Evolutionary conservation across 331 rosid species (phyloP).

Genomic region (Telfairia occidentalis): DNA sequence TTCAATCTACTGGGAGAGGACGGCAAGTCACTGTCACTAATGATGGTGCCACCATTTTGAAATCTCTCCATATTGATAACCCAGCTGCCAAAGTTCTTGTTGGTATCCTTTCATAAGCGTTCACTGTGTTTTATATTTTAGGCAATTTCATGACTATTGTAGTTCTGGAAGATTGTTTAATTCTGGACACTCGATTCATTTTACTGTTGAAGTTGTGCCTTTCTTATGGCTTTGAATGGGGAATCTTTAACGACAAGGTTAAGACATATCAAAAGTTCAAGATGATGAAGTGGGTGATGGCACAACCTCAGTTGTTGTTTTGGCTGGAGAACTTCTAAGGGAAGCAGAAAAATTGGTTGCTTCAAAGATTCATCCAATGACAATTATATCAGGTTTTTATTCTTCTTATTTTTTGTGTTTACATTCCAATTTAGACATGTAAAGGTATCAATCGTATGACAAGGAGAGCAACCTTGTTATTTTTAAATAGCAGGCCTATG

Average conservation of each 20-base stretch:
- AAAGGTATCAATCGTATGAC: not conserved
- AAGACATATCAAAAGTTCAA: constrained; percentile 96
- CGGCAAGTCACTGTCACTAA: constrained; percentile 77
- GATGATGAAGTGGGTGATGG: constrained; percentile 99
- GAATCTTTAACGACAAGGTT: constrained; percentile 37
- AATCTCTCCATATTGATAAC: constrained; percentile 90
- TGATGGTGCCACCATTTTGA: constrained; percentile 96
- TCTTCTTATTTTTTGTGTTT: not conserved
- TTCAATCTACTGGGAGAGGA: constrained; percentile 95
- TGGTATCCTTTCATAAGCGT: constrained; percentile 55
- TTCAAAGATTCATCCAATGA: constrained; percentile 90
- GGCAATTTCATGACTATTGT: not conserved
- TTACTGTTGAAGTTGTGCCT: not conserved
- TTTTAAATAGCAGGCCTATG: not conserved
- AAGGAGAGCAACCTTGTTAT: not conserved
- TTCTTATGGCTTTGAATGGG: not conserved
- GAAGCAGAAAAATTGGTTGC: constrained; percentile 95
- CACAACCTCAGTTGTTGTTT: constrained; percentile 94
- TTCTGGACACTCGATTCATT: not conserved
- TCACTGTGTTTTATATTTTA: not conserved
- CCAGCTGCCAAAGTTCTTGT: constrained; percentile 99
- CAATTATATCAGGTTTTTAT: constrained; percentile 74
- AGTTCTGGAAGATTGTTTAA: not conserved
- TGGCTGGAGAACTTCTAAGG: constrained; percentile 91
- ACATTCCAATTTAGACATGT: not conserved